Conservation (phyloP, 169 alveolate species). For the Plasmodium ovale region DNA sequence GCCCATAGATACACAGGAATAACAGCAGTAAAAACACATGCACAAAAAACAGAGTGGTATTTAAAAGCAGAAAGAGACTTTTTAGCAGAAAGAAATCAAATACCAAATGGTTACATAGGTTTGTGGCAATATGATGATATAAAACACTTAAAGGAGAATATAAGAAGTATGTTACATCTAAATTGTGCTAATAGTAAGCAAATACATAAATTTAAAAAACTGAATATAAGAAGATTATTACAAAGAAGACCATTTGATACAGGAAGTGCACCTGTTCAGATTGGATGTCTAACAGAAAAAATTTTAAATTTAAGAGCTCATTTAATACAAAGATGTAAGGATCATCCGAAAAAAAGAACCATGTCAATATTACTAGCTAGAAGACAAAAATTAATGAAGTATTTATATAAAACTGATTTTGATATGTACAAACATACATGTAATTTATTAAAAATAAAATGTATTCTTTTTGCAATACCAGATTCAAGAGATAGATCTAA, state of each 20-base stretch:
- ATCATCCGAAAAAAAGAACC: constrained; percentile 87
- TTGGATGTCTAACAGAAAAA: constrained; percentile 89
- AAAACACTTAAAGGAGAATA: constrained; percentile 78
- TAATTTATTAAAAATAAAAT: constrained; percentile 84
- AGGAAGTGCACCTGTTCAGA: constrained; percentile 88
- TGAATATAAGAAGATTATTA: constrained; percentile 80
- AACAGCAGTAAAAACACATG: constrained; percentile 87
- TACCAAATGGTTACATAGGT: constrained; percentile 87
- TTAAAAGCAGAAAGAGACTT: constrained; percentile 89
- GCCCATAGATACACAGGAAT: constrained; percentile 87
- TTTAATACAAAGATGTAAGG: constrained; percentile 84
- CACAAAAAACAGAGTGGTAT: constrained; percentile 92
- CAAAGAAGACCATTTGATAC: constrained; percentile 89
- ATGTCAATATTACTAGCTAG: constrained; percentile 88
- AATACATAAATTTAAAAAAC: constrained; percentile 77
- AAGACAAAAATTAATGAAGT: constrained; percentile 87
- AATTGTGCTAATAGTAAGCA: constrained; percentile 82
- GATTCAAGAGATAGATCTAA: constrained; percentile 90
- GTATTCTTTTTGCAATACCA: constrained; percentile 89
- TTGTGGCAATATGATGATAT: constrained; percentile 87
- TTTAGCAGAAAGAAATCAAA: constrained; percentile 87
- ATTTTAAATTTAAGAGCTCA: constrained; percentile 89
- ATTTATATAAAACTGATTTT: constrained; percentile 86
- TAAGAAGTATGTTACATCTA: constrained; percentile 80
- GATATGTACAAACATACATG: constrained; percentile 88